These are phyloP conservation scores for Fusarium redolens DNA, from an alignment of 2,329 filamentous ascomycete species.

Conservation along the genomic window DNA sequence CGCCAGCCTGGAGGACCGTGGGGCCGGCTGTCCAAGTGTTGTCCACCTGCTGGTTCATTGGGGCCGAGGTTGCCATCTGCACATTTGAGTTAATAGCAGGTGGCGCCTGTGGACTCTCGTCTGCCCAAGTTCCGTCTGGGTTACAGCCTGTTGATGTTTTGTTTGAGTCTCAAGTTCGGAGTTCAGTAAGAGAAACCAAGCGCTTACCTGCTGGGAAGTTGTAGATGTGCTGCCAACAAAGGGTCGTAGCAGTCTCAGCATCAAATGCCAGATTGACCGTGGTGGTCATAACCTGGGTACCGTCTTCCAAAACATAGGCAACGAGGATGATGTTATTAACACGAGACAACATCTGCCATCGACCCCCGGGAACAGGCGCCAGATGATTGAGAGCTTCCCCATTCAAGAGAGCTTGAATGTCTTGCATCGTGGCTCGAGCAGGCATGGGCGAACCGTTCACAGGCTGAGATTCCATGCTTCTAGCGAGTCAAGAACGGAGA, in stretches of 20 bases:
- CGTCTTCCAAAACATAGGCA: neutral
- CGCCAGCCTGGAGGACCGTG: neutral
- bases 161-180: neutral
- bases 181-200: neutral
- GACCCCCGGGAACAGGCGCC: constrained; percentile 20
- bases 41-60: neutral
- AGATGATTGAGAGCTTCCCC: constrained; percentile 12
- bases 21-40: neutral
- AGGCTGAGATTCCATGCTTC: neutral
- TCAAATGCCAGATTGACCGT: neutral
- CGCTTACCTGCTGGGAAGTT: constrained; percentile 3
- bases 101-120: neutral
- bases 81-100: neutral
- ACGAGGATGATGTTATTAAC: neutral
- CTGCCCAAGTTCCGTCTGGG: neutral
- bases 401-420: constrained; percentile 7
- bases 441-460: neutral
- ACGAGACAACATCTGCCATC: constrained; percentile 14
- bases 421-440: neutral
- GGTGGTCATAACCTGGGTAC: neutral
- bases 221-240: constrained; percentile 17
- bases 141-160: neutral
- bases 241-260: neutral
- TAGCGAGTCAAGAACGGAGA: neutral
- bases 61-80: neutral